Percentiles rank a stretch among this genome's conserved stretches.
phyloP scores from a whole-genome alignment of 73 alveolate genomes.

The Effrenium voratum region DNA sequence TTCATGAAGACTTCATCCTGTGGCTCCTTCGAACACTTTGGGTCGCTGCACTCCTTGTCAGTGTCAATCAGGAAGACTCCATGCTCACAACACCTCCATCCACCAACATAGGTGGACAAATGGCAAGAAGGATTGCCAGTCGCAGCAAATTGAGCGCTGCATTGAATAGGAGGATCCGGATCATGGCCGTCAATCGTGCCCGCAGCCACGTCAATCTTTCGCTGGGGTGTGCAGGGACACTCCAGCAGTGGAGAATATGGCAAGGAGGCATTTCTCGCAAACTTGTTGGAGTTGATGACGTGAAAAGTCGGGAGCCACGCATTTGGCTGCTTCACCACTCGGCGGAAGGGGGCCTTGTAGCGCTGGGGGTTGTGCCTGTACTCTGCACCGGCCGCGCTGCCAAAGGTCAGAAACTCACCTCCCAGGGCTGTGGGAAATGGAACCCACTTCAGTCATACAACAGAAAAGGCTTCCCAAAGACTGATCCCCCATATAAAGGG shows the following conservation, averaged over 20 bases:
- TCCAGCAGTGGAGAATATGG: conserved; percentile 87
- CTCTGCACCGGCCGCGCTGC: conserved; percentile 94
- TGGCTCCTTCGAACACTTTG: conserved; percentile 47
- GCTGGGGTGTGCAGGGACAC: conserved; percentile 94
- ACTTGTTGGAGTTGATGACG: conserved; percentile 85
- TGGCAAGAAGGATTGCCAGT: conserved; percentile 90
- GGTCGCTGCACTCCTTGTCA: conserved; percentile 78
- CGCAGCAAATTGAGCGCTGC: conserved; percentile 58
- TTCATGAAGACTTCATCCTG: conserved; percentile 65
- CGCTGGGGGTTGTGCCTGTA: conserved; percentile 92
- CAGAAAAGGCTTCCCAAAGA: too few species aligned
- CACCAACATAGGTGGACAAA: conserved; percentile 77
- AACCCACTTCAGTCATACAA: too few species aligned
- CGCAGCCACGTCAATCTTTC: conserved; percentile 63
- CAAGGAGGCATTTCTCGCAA: conserved; percentile 15
- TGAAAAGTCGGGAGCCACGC: conserved; percentile 78
- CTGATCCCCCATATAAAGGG: too few species aligned
- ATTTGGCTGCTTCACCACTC: conserved; percentile 50
- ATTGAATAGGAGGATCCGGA: conserved; percentile 69
- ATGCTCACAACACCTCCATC: conserved; percentile 93
- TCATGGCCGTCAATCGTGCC: conserved; percentile 61
- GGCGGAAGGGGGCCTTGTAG: conserved; percentile 22
- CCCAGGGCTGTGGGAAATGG: too few species aligned
- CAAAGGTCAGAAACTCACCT: conserved; percentile 63
- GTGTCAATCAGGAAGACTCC: conserved; percentile 88